These are phyloP conservation scores for Aspergillus neoniger DNA, from an alignment of 2,329 filamentous ascomycete genomes.

Conservation along the genomic window DNA sequence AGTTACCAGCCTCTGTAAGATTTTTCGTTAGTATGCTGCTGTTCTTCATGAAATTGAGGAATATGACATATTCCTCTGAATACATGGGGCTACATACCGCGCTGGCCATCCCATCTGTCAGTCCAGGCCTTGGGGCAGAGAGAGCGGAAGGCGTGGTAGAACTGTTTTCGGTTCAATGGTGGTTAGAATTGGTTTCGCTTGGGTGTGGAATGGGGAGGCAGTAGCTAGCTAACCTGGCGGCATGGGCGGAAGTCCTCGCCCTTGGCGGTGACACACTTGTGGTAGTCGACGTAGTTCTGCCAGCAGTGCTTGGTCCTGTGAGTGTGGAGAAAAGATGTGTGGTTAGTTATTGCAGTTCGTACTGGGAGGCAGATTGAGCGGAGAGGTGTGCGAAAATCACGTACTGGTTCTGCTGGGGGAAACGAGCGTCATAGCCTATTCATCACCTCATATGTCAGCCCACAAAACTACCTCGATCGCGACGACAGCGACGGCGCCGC, in stretches of 20 bases:
- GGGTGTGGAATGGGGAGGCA: neutral
- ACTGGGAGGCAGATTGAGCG: neutral
- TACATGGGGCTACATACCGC: conserved; percentile 63
- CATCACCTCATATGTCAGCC: conserved; percentile 31
- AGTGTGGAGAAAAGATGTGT: neutral
- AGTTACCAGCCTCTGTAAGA: conserved; percentile 56
- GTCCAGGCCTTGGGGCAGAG: conserved; percentile 96
- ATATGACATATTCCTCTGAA: too few species aligned
- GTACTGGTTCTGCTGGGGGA: conserved; percentile 85
- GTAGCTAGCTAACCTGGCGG: conserved; percentile 70
- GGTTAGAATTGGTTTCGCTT: neutral
- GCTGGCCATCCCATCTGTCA: conserved; percentile 94
- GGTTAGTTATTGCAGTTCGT: neutral
- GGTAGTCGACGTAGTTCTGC: conserved; percentile 99
- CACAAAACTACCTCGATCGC: conserved; percentile 16
- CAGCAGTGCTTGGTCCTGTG: conserved; percentile 93
- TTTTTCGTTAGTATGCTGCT: conserved; percentile 15
- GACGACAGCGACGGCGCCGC: conserved; percentile 12
- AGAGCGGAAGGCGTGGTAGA: conserved; percentile 94
- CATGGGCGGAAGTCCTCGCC: conserved; percentile 97
- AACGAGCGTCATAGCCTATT: conserved; percentile 95
- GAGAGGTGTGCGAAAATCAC: conserved; percentile 20
- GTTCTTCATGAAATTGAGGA: too few species aligned
- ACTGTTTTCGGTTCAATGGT: conserved; percentile 56
- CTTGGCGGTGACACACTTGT: conserved; percentile 99